phyloP scores from a whole-genome alignment of 805 yeast species.

The Blastobotrys americana region DNA sequence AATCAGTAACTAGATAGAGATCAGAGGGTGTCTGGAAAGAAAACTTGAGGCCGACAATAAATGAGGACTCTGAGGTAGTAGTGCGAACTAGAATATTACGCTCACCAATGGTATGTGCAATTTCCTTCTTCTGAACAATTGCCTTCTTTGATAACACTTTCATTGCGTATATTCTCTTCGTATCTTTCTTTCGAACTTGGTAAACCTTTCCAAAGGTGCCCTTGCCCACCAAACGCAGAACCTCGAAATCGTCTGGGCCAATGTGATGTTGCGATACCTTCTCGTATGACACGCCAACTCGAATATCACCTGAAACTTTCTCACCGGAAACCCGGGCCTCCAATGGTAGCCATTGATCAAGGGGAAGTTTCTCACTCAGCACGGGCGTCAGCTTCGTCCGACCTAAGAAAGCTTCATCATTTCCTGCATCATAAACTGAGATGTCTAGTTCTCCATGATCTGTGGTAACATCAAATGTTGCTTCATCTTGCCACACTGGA shows the following conservation, averaged over 20 bases:
- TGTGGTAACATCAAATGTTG: constrained; percentile 76
- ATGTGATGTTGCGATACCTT: constrained; percentile 57
- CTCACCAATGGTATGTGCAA: constrained; percentile 97
- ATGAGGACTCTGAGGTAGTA: constrained; percentile 80
- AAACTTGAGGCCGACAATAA: constrained; percentile 91
- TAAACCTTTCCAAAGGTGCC: constrained; percentile 98
- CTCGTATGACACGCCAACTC: constrained; percentile 66
- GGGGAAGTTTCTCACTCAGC: constrained; percentile 25
- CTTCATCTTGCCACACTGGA: constrained; percentile 89
- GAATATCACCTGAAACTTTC: constrained; percentile 67
- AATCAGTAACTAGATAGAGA: constrained; percentile 88
- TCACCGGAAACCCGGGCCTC: constrained; percentile 71
- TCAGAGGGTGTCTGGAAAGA: constrained; percentile 94
- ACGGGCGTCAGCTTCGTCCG: constrained; percentile 69
- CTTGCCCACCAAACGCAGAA: constrained; percentile 81
- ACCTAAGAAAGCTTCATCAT: constrained; percentile 80
- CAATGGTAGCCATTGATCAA: constrained; percentile 68
- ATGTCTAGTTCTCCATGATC: constrained; percentile 77
- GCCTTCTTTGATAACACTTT: constrained; percentile 90
- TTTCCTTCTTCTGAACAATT: constrained; percentile 92
- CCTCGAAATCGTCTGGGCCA: constrained; percentile 93
- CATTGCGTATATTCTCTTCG: constrained; percentile 92
- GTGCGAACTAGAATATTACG: constrained; percentile 91
- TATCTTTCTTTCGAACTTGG: constrained; percentile 88
- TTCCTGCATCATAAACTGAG: constrained; percentile 80